Evolutionary conservation across 2,329 filamentous ascomycete species (phyloP), one percentile per base, ranked within the genome.

Genomic region (Stemphylium vesicarium): DNA sequence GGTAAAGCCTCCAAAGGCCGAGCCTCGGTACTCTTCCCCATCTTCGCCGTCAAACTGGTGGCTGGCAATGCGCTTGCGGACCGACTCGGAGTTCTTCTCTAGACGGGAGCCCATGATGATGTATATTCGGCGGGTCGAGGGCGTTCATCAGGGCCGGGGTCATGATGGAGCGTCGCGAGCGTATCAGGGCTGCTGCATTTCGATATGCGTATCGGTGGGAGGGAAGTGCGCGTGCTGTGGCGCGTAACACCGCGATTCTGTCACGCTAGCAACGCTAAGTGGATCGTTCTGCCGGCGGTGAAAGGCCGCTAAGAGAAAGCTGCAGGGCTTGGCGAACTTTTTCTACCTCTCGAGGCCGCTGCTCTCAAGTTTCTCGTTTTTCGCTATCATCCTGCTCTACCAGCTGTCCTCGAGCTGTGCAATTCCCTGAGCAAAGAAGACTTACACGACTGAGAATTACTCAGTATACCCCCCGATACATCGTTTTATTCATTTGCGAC

Each of bases 1-100:
- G 20, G 82, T 78, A 68, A 98, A 96, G 8, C 93, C 94, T 22
- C 92, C 91, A 75, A 98, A 99, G 47, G 85, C 85, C 59, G 92
- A 97, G 2, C 82, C 85, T 54, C 88, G 87, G 74, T 99, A 99
- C 74, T 99, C 96, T 53, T 98, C 94, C 53, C 95, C 94, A 20
- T 84, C 84, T 72, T 97, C 92, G 68, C 90, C 83, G 2, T 88
- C 81, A 73, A 97, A 98, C 2, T 82, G 84, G 76, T 96, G 86
- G 59, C 77, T 82, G 59, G 86, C 84, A 64, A 88, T 88, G 61
- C 84, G 80, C 74, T 88, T 88, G 59, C 85, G 83, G 64, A 86
- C 83, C 29, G 80, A 75, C 55, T 77, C 79, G 32, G 85, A 87
- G 57, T 85, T 87, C 62, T 79, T 78, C 63, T 88, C 82, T 59